Evolutionary conservation across 805 yeast genomes (phyloP).

Genomic region (Yamadazyma scolyti): DNA sequence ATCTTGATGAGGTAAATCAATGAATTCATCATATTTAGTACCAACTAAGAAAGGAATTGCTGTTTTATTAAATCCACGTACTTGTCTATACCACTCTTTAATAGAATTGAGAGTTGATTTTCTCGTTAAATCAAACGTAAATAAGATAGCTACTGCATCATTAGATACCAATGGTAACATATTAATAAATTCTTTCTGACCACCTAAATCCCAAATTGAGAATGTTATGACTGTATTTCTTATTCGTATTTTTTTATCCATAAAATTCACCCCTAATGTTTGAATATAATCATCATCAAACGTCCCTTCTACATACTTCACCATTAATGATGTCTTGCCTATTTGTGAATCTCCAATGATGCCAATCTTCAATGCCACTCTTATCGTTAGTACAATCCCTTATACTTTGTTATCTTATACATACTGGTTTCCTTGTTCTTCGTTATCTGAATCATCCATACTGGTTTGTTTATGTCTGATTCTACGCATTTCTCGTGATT

Average conservation of each 20-base stretch:
- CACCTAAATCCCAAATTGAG: slow-evolving; percentile 94
- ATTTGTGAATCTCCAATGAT: slow-evolving; percentile 94
- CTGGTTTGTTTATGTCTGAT: slow-evolving; percentile 6
- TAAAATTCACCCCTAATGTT: slow-evolving; percentile 91
- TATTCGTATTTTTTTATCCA: slow-evolving; percentile 84
- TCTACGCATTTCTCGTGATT: no score
- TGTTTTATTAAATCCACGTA: slow-evolving; percentile 81
- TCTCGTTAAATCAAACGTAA: slow-evolving; percentile 84
- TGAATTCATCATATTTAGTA: slow-evolving; percentile 86
- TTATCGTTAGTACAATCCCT: slow-evolving; percentile 20
- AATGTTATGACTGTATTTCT: slow-evolving; percentile 86
- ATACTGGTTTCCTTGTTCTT: slow-evolving; percentile 12
- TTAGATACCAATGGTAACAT: slow-evolving; percentile 91
- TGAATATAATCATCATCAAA: slow-evolving; percentile 91
- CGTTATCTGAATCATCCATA: slow-evolving; percentile 9
- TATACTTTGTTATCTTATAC: slow-evolving; percentile 2
- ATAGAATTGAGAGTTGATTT: slow-evolving; percentile 82
- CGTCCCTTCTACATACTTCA: slow-evolving; percentile 91
- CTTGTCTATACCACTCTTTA: slow-evolving; percentile 93
- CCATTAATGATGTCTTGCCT: slow-evolving; percentile 95
- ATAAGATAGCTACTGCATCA: slow-evolving; percentile 88
- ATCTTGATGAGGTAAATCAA: slow-evolving; percentile 72
- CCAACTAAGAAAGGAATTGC: slow-evolving; percentile 92
- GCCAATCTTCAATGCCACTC: slow-evolving; percentile 80
- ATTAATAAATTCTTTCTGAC: slow-evolving; percentile 90